Evolutionary conservation across 2,329 filamentous ascomycete genomes (phyloP), one percentile per base, ranked within the genome.

Genomic region (Capronia coronata): DNA sequence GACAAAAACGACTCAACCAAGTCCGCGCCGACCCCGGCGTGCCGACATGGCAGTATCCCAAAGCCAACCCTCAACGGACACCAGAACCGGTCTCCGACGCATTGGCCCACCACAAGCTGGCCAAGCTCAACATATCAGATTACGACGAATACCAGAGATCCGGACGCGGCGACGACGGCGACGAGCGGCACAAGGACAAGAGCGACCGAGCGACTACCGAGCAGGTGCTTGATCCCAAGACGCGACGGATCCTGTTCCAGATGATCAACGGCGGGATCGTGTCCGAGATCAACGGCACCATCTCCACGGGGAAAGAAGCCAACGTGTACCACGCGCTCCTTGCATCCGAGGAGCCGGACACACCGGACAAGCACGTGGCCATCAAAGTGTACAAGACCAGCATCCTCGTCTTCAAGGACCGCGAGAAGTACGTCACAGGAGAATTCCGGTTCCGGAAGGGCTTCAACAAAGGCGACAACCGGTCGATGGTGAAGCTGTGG

Each of bases 301-400:
- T 98, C 60, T 95, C 88, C 54, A 98, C 93, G 0, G 93, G 93
- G 48, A 98, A 98, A 67, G 93, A 98, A 69, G 93, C 93, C 52
- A 98, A 98, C 66, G 93, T 98, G 21, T 98, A 98, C 70, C 88
- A 94, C 56, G 89, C 91, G 14, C 77, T 94, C 9, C 78, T 82
- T 2, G 73, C 80, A 1, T 73, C 76, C 2, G 68, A 73, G 3
- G 70, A 80, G 5, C 76, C 78, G 8, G 69, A 65, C 18, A 67
- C 77, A 6, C 73, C 74, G 32, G 61, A 65, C 2, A 70, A 82
- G 0, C 87, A 95, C 63, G 81, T 88, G 42, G 93, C 93, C 10
- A 89, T 97, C 75, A 98, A 98, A 72, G 87, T 98, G 43, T 98
- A 98, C 80, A 98, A 98, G 77, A 98, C 93, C 6, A 86, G 87